Base-by-base conservation (phyloP, 1,284 basidiomycete genomes). In the Trichosporon ovoides region DNA sequence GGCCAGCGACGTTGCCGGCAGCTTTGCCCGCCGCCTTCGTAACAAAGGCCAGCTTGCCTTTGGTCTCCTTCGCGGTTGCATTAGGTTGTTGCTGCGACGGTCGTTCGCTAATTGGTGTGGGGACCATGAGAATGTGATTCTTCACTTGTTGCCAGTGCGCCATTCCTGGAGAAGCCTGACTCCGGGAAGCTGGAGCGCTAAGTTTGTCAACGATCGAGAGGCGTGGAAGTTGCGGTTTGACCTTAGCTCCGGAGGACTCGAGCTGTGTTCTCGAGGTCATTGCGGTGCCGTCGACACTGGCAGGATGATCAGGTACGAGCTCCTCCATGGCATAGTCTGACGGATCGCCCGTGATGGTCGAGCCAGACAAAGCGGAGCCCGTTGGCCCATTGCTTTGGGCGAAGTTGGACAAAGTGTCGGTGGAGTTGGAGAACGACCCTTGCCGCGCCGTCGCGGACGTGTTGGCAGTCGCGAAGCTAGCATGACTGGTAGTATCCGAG, bases 61-160 rank as follows among this genome's bases (percentile, higher is more conserved):
- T 48, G 13, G 43, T 49, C 66, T 72, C 11, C 50, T 66, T 71
- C 11, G 34, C n/a, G n/a, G 19, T 14, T 22, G 43, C 19, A 31
- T 53, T 11, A 43, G 52, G 28, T 31, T 5, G n/a, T 14, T 3
- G 51, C 14, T 1, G 48, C 20, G 3, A 9, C 24, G 58, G 9
- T 19, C 59, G 56, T 52, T 71, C 71, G 43, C 69, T 68, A 6
- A 57, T 50, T 3, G 68, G 68, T 5, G 69, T 64, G 1, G 71
- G 68, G 1, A 60, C 66, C 10, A 40, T n/a, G 7, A 74, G 57
- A 14, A 76, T 69, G 55, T 73, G 70, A 10, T 64, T 43, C 13
- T 72, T 66, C 49, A 76, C 72, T 46, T 74, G 71, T 38, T 73
- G 66, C 74, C 74, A 76, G 55, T 74, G 74, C 52, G 65, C 66